phyloP scores from a whole-genome alignment of 2,329 filamentous ascomycete genomes.

The Fragosphaeria purpurea region DNA sequence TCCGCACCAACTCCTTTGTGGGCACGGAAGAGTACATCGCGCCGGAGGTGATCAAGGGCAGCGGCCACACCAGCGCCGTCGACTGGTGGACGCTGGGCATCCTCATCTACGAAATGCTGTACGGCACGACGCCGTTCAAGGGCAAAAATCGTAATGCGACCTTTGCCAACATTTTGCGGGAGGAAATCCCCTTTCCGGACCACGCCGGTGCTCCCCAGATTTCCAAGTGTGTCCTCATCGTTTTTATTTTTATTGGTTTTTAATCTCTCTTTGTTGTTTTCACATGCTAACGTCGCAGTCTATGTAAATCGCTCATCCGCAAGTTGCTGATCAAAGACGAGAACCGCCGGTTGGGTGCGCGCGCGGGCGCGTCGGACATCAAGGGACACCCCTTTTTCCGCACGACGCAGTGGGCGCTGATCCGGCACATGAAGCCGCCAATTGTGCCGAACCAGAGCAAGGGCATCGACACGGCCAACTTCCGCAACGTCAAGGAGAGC shows the following conservation, averaged over 20 bases:
- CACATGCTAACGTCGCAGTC: constrained; percentile 36
- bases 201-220: constrained; percentile 74
- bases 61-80: constrained; percentile 93
- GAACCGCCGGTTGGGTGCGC: constrained; percentile 81
- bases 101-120: constrained; percentile 97
- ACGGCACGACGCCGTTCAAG: constrained; percentile 97
- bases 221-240: constrained; percentile 62
- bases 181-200: constrained; percentile 94
- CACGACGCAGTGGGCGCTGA: constrained; percentile 89
- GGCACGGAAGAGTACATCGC: constrained; percentile 99
- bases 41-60: constrained; percentile 96
- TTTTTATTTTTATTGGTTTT: background rate
- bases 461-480: constrained; percentile 90
- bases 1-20: constrained; percentile 96
- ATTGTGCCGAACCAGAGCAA: constrained; percentile 89
- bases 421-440: constrained; percentile 94
- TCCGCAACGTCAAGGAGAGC: constrained; percentile 95
- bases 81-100: constrained; percentile 99
- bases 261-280: background rate
- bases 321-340: constrained; percentile 98
- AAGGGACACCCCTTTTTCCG: constrained; percentile 95
- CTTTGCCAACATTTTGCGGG: constrained; percentile 91
- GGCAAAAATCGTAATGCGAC: constrained; percentile 98
- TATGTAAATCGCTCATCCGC: constrained; percentile 92
- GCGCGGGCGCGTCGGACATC: constrained; percentile 92